Evolutionary conservation across 441 rosid genomes (phyloP), one percentile per base, ranked within the genome.

Genomic region (Flueggea neowawraea): DNA sequence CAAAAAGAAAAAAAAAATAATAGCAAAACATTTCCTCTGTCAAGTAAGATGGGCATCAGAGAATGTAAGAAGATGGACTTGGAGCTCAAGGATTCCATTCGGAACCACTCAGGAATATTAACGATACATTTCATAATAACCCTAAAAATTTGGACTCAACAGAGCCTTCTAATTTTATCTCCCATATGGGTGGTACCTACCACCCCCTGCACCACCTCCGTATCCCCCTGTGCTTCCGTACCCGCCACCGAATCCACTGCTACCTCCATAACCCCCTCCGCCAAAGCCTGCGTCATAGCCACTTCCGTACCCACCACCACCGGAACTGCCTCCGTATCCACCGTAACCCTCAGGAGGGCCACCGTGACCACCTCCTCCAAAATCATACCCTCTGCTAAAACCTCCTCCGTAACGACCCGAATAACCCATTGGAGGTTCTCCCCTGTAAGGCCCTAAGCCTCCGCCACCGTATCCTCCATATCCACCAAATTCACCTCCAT

Each of bases 151-250:
- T 36, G 41, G 41, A 36, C 6, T 36, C 41, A 36, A 36, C 41
- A 36, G 41, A 5, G 4, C 41, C 41, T 36, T 36, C 7, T 36
- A 36, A 36, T 36, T 36, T 36, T 90, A 94, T 80, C 97, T 87
- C 65, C 89, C 88, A 16, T 94, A 94, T 2, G 98, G 98, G 68
- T 94, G 98, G 60, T 94, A 94, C 54, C 99, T 77, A 54, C 89
- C 81, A 12, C 80, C 79, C 9, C 94, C 90, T 0, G 87, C 85
- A 17, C 92, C 70, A 71, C 94, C 85, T 16, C 92, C 83, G 49
- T 87, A 90, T n/a, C 91, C 96, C 1, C 86, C 85, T 79, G 88
- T 79, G 56, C 81, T 82, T 61, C 93, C 90, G 32, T 76, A 58
- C 54, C 74, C 65, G 28, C 84, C 69, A 68, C 78, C 80, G 47